These are phyloP conservation scores for Oidium heveae DNA, from an alignment of 2,329 filamentous ascomycete genomes.

Conservation along the genomic window DNA sequence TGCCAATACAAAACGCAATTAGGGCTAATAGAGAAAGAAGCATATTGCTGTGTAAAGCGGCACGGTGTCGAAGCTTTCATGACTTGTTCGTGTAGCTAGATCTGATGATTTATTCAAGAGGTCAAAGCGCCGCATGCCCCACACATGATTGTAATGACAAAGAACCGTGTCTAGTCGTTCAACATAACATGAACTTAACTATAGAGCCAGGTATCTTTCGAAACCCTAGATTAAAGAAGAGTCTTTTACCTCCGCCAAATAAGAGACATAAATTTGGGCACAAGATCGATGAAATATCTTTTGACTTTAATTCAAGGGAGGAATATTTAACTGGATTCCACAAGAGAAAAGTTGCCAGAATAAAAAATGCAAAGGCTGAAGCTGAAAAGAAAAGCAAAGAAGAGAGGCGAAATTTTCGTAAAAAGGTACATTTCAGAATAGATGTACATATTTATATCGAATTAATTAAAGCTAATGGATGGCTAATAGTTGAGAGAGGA, in stretches of 20 bases:
- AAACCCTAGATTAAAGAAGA: slow-evolving; percentile 32
- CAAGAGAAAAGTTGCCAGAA: slow-evolving; percentile 73
- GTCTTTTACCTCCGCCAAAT: slow-evolving; percentile 24
- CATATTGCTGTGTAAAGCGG: too few species aligned
- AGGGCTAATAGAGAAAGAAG: too few species aligned
- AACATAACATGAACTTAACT: slow-evolving; percentile 1
- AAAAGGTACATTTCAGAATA: slow-evolving; percentile 33
- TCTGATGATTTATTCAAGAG: too few species aligned
- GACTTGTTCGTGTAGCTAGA: too few species aligned
- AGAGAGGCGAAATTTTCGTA: slow-evolving; percentile 48
- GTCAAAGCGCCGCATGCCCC: too few species aligned
- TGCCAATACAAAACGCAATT: slow-evolving; percentile 4
- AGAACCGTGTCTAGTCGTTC: too few species aligned
- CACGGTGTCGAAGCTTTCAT: too few species aligned
- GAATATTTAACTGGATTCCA: slow-evolving; percentile 92
- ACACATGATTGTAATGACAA: too few species aligned
- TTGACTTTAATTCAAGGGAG: slow-evolving; percentile 53
- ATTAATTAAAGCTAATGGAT: neutral
- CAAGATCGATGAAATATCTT: slow-evolving; percentile 54
- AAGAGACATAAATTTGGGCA: slow-evolving; percentile 37
- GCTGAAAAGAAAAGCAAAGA: slow-evolving; percentile 52
- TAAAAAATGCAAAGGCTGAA: slow-evolving; percentile 63
- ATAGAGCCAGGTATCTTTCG: slow-evolving; percentile 21
- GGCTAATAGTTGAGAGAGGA: slow-evolving; percentile 49
- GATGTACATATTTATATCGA: neutral